These are phyloP conservation scores for Vigna hirtella DNA, from an alignment of 306 rosid genomes.

Conservation along the genomic window DNA sequence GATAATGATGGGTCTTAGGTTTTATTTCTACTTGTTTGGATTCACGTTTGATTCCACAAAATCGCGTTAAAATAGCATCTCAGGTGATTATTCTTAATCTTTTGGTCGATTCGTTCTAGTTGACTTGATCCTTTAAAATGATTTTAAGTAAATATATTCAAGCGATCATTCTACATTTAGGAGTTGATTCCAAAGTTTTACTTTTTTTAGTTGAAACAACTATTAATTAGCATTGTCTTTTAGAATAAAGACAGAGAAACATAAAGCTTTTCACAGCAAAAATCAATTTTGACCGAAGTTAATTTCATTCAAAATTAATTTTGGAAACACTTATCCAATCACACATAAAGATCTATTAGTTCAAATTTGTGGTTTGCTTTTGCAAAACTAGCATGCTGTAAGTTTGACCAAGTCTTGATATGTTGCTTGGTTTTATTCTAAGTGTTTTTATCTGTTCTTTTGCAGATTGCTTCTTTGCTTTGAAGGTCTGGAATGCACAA, in stretches of 20 bases:
- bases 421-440: constrained; percentile 24
- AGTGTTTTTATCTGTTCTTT: constrained; percentile 34
- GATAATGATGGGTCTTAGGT: constrained; percentile 9
- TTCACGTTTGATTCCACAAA: neutral
- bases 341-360: neutral
- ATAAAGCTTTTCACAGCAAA: neutral
- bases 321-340: neutral
- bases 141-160: too few species aligned
- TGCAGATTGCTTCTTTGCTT: constrained; percentile 96
- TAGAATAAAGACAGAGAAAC: neutral
- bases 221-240: neutral
- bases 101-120: neutral
- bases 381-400: constrained; percentile 1
- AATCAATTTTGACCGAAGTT: neutral
- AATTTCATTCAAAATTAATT: neutral
- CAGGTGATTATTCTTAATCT: neutral
- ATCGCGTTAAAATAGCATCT: neutral
- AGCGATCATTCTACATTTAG: too few species aligned
- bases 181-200: too few species aligned
- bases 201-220: neutral
- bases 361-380: constrained; percentile 18
- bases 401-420: neutral
- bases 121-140: neutral
- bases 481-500: constrained; percentile 99
- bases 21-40: constrained; percentile 10